These are phyloP conservation scores for Extremus antarcticus DNA, from an alignment of 495 filamentous ascomycete genomes.

Conservation along the genomic window DNA sequence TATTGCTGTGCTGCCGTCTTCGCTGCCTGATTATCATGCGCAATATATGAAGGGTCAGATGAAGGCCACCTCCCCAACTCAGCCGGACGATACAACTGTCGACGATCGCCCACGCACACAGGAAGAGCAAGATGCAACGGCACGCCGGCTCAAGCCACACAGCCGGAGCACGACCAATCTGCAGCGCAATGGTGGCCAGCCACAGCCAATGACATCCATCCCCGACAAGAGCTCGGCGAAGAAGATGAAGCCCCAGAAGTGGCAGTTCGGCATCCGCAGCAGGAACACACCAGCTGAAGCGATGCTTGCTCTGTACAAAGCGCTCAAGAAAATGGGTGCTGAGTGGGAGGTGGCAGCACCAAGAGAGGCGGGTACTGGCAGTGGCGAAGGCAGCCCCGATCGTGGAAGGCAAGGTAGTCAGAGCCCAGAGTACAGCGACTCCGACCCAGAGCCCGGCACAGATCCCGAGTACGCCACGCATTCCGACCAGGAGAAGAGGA, in stretches of 20 bases:
- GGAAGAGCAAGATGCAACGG: conserved; percentile 63
- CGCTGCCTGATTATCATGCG: conserved; percentile 76
- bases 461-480: conserved; percentile 17
- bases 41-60: conserved; percentile 64
- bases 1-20: conserved; percentile 81
- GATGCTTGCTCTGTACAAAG: conserved; percentile 85
- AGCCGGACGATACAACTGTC: not conserved
- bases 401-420: conserved; percentile 13
- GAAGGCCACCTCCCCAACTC: not conserved
- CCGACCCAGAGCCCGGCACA: conserved; percentile 22
- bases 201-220: conserved; percentile 44
- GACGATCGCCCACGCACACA: conserved; percentile 26
- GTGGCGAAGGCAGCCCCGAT: conserved; percentile 22
- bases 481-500: conserved; percentile 11
- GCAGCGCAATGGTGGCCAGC: conserved; percentile 49
- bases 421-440: conserved; percentile 19
- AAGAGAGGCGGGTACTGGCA: conserved; percentile 18
- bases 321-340: conserved; percentile 73
- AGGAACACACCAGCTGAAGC: conserved; percentile 90
- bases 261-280: conserved; percentile 95
- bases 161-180: conserved; percentile 52
- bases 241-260: conserved; percentile 61
- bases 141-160: conserved; percentile 69
- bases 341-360: conserved; percentile 60
- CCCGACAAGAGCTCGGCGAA: conserved; percentile 19